Percentiles rank a stretch among this genome's conserved stretches.
Evolutionary conservation across 2,329 filamentous ascomycete species (phyloP).

Genomic region (Alternaria alternata): DNA sequence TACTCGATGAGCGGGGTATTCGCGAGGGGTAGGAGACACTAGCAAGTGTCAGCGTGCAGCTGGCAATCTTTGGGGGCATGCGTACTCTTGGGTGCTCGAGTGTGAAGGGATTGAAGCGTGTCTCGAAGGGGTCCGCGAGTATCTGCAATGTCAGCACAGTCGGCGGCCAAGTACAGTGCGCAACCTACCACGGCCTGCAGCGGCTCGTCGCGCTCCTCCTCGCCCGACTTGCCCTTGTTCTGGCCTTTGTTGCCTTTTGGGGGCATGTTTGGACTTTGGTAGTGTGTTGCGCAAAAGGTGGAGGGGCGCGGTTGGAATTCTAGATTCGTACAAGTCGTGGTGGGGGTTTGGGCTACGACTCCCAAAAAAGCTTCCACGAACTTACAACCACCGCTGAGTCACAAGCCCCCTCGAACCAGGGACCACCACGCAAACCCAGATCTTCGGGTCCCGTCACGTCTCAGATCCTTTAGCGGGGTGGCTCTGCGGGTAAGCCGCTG

Average conservation of each 20-base stretch:
- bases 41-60: constrained; percentile 31
- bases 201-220: constrained; percentile 68
- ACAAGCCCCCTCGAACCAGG: constrained; percentile 17
- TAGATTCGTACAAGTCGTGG: constrained; percentile 21
- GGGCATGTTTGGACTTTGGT: constrained; percentile 49
- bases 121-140: constrained; percentile 93
- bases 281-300: constrained; percentile 10
- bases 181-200: constrained; percentile 68
- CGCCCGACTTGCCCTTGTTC: constrained; percentile 51
- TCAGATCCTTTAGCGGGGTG: constrained; percentile 33
- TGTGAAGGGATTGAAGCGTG: constrained; percentile 87
- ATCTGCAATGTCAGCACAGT: constrained; percentile 63
- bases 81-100: constrained; percentile 85
- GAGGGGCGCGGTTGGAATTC: constrained; percentile 20
- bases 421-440: constrained; percentile 25
- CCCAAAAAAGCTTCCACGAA: constrained; percentile 21
- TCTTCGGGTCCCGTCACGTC: constrained; percentile 29
- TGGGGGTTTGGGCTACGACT: constrained; percentile 13
- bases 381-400: constrained; percentile 25
- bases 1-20: constrained; percentile 97
- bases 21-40: constrained; percentile 92
- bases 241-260: constrained; percentile 59
- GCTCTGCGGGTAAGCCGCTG: constrained; percentile 35
- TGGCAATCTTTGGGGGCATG: constrained; percentile 20
- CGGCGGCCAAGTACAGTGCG: constrained; percentile 13